Conservation (phyloP, 2,329 filamentous ascomycete genomes). For the Eutypa lata region DNA sequence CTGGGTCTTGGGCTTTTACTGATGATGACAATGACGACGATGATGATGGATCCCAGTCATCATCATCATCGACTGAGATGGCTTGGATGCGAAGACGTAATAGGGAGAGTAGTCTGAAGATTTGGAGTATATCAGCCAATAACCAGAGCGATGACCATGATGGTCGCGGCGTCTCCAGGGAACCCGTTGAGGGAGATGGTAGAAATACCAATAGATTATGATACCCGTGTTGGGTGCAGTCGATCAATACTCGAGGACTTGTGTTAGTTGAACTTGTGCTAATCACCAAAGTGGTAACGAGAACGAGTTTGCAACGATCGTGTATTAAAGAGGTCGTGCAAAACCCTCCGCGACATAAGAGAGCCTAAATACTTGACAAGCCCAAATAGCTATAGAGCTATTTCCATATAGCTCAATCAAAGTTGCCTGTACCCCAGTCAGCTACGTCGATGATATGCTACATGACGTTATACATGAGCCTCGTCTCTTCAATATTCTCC, state of each 20-base stretch:
- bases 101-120: slow-evolving; percentile 42
- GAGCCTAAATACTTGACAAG: not conserved
- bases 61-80: not conserved
- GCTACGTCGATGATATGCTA: too few species aligned
- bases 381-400: not conserved
- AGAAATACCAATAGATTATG: slow-evolving; percentile 4
- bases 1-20: slow-evolving; percentile 47
- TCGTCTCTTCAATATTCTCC: too few species aligned
- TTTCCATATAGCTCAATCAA: slow-evolving; percentile 1
- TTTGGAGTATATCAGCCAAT: slow-evolving; percentile 37
- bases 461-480: too few species aligned
- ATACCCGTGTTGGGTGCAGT: slow-evolving; percentile 14
- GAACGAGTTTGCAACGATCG: too few species aligned
- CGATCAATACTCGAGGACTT: not conserved
- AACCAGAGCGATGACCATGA: slow-evolving; percentile 2
- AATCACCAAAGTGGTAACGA: too few species aligned
- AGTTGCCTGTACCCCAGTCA: slow-evolving; percentile 3
- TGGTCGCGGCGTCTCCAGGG: not conserved
- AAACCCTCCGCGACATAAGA: not conserved
- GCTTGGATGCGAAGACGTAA: slow-evolving; percentile 25
- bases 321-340: too few species aligned
- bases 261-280: too few species aligned
- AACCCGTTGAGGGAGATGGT: not conserved
- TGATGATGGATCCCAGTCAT: slow-evolving; percentile 2
- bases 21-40: slow-evolving; percentile 13